Conservation (phyloP, 2,329 filamentous ascomycete species). For the Ophiostoma quercus region DNA sequence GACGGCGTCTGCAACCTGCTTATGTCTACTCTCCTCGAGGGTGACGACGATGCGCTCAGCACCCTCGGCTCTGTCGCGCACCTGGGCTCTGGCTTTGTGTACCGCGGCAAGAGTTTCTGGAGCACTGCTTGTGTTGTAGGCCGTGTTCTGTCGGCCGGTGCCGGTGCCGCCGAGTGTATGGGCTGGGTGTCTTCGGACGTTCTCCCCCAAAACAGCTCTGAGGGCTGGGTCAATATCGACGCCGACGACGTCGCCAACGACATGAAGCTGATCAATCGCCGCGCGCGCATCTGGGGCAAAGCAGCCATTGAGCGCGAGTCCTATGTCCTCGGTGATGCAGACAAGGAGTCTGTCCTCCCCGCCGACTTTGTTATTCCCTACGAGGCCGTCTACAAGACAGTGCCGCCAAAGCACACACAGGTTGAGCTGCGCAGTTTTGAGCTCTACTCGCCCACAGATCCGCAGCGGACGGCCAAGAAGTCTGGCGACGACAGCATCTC, state of each 20-base stretch:
- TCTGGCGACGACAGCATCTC: slow-evolving; percentile 7
- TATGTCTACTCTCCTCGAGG: slow-evolving; percentile 61
- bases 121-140: slow-evolving; percentile 62
- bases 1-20: slow-evolving; percentile 59
- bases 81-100: slow-evolving; percentile 60
- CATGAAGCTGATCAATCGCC: slow-evolving; percentile 23
- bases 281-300: slow-evolving; percentile 57
- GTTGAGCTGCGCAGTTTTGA: slow-evolving; percentile 49
- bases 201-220: slow-evolving; percentile 38
- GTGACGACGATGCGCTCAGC: slow-evolving; percentile 55
- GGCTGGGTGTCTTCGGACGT: slow-evolving; percentile 62
- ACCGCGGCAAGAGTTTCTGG: slow-evolving; percentile 61
- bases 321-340: slow-evolving; percentile 53
- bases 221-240: slow-evolving; percentile 57
- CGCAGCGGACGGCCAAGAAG: slow-evolving; percentile 37
- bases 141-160: slow-evolving; percentile 57
- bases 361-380: slow-evolving; percentile 59
- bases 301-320: slow-evolving; percentile 55
- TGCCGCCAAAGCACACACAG: slow-evolving; percentile 42
- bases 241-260: slow-evolving; percentile 46
- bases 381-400: slow-evolving; percentile 49
- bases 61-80: slow-evolving; percentile 57
- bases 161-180: slow-evolving; percentile 60
- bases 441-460: slow-evolving; percentile 42
- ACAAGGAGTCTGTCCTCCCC: slow-evolving; percentile 50